Evolutionary conservation across 495 filamentous ascomycete genomes (phyloP).

Genomic region (Trichoderma asperelloides): DNA sequence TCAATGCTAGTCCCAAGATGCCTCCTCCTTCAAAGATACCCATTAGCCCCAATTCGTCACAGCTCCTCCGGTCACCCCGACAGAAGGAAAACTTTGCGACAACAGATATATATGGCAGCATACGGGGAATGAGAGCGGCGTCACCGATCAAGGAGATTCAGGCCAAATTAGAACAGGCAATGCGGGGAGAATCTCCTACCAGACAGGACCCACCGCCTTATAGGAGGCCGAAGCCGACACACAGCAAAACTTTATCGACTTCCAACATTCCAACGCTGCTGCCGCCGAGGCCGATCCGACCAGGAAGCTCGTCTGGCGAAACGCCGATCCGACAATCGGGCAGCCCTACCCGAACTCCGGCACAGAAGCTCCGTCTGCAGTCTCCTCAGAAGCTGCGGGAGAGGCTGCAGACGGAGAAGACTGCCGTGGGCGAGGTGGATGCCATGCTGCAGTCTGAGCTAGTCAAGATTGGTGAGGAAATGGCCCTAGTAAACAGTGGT

Average conservation of each 20-base stretch:
- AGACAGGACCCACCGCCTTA: background rate
- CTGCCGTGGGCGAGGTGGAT: slow-evolving; percentile 58
- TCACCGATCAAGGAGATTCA: slow-evolving; percentile 18
- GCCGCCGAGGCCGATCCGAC: slow-evolving; percentile 20
- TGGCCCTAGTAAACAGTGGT: slow-evolving; percentile 50
- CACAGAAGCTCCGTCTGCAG: slow-evolving; percentile 69
- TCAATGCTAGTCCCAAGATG: slow-evolving; percentile 32
- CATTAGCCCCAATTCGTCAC: slow-evolving; percentile 27
- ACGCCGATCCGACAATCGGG: slow-evolving; percentile 23
- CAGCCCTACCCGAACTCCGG: slow-evolving; percentile 28
- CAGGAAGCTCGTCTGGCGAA: slow-evolving; percentile 17
- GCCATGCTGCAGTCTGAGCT: slow-evolving; percentile 65
- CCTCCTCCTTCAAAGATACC: slow-evolving; percentile 36
- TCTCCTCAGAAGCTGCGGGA: slow-evolving; percentile 89
- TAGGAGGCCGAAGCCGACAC: slow-evolving; percentile 13
- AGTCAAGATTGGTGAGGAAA: slow-evolving; percentile 71
- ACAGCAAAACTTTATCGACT: slow-evolving; percentile 34
- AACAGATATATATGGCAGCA: background rate
- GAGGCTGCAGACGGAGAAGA: slow-evolving; percentile 74
- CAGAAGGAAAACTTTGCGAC: slow-evolving; percentile 34
- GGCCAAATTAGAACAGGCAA: background rate
- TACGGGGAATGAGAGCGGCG: background rate
- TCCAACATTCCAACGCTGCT: slow-evolving; percentile 38
- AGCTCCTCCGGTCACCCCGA: slow-evolving; percentile 24
- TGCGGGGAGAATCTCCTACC: background rate